A percentile compares a stretch with the other conserved stretches of the same genome.
These are phyloP conservation scores for Tieghemiomyces parasiticus DNA, from an alignment of 192 early-diverging fungal species.

Conservation along the genomic window DNA sequence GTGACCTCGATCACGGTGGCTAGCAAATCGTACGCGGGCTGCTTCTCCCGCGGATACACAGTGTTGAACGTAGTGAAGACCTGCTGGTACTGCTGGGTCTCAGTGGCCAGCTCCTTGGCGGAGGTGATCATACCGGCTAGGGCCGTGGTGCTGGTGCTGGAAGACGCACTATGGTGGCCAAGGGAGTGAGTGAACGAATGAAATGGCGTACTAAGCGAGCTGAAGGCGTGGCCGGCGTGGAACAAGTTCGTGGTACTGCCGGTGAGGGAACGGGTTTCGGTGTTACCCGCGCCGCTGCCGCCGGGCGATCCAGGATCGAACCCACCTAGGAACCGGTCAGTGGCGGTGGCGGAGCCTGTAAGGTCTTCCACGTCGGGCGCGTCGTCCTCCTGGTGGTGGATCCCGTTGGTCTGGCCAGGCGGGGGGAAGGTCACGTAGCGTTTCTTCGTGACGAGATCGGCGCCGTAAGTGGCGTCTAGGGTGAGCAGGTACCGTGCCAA, in stretches of 20 bases:
- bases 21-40: constrained; percentile 50
- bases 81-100: constrained; percentile 24
- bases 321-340: too few species aligned
- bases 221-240: neutral
- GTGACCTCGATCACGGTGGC: constrained; percentile 52
- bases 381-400: neutral
- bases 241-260: neutral
- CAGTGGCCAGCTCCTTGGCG: constrained; percentile 20
- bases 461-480: constrained; percentile 1
- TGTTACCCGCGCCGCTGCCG: neutral
- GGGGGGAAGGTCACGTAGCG: constrained; percentile 3
- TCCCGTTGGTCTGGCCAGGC: constrained; percentile 26
- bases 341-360: neutral
- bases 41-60: constrained; percentile 36
- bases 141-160: constrained; percentile 6
- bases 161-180: neutral
- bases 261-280: neutral
- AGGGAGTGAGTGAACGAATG: constrained; percentile 4
- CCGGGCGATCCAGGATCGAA: too few species aligned
- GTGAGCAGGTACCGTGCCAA: neutral
- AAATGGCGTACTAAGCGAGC: neutral
- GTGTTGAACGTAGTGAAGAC: constrained; percentile 31
- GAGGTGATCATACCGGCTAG: constrained; percentile 13
- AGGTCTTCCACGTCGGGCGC: too few species aligned
- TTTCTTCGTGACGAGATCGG: constrained; percentile 1